Evolutionary conservation across 1,139 yeast genomes (phyloP).

Genomic region (Hemisphaericaspora subhashii): DNA sequence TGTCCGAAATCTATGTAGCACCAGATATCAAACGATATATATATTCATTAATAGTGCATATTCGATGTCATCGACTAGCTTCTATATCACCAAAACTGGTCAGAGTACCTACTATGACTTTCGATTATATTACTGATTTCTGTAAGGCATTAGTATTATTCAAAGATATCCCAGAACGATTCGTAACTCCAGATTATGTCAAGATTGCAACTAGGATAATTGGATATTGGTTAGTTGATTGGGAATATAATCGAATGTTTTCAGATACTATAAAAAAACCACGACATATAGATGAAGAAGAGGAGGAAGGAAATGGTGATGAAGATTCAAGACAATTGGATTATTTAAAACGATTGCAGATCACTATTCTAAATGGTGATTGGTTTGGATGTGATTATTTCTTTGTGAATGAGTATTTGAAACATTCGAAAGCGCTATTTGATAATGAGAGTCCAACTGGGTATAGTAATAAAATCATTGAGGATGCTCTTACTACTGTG

Average conservation of each 20-base stretch:
- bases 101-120: slow-evolving; percentile 34
- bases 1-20: slow-evolving; percentile 26
- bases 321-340: slow-evolving; percentile 12
- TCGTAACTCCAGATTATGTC: slow-evolving; percentile 40
- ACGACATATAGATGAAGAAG: too few relatives aligned
- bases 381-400: slow-evolving; percentile 49
- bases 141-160: slow-evolving; percentile 32
- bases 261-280: slow-evolving; percentile 2
- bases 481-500: slow-evolving; percentile 37
- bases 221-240: slow-evolving; percentile 50
- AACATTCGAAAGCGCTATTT: slow-evolving; percentile 17
- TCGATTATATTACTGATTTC: slow-evolving; percentile 29
- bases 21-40: slow-evolving; percentile 42
- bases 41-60: slow-evolving; percentile 38
- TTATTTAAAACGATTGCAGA: slow-evolving; percentile 24
- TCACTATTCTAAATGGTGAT: slow-evolving; percentile 43
- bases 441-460: slow-evolving; percentile 35
- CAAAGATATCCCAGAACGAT: slow-evolving; percentile 21
- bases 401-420: slow-evolving; percentile 33
- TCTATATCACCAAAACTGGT: slow-evolving; percentile 40
- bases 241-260: slow-evolving; percentile 33
- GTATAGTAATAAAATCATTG: slow-evolving; percentile 35
- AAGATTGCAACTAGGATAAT: slow-evolving; percentile 44
- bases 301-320: slow-evolving; percentile 1
- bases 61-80: slow-evolving; percentile 41